Conservation (phyloP, 768 basidiomycete genomes). For the Lanmaoa pseudosensibilis region DNA sequence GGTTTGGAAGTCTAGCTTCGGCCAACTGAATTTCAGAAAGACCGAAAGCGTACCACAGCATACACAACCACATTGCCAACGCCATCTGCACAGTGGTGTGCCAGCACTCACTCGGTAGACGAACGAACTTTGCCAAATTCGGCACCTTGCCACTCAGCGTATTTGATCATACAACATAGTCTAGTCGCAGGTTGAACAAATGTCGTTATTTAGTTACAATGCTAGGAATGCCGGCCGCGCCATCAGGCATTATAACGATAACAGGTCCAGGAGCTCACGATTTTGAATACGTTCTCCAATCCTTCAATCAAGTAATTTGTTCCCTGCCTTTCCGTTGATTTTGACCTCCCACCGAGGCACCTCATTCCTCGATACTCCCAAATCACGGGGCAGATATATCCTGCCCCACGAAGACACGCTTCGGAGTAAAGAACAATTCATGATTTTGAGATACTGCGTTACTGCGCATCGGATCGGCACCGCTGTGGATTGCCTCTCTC, state of each 20-base stretch:
- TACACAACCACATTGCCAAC: neutral
- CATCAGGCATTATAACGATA: neutral
- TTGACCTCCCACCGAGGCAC: neutral
- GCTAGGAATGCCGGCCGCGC: neutral
- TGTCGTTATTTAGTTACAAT: too few species aligned
- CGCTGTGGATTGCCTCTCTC: neutral
- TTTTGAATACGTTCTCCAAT: neutral
- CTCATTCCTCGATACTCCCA: neutral
- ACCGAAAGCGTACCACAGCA: too few species aligned
- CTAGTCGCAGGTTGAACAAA: neutral
- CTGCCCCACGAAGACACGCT: neutral
- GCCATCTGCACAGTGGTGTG: neutral
- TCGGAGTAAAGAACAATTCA: neutral
- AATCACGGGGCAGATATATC: neutral
- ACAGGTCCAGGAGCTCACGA: neutral
- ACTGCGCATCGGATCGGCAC: neutral
- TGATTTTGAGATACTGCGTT: neutral
- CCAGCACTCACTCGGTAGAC: too few species aligned
- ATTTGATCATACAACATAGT: neutral
- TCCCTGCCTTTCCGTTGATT: neutral
- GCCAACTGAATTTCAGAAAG: neutral
- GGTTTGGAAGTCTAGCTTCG: neutral
- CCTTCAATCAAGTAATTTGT: neutral
- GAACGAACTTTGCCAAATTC: neutral
- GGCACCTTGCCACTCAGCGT: neutral